Evolutionary conservation across 2,329 filamentous ascomycete species (phyloP).

Genomic region (Neurospora sp.): DNA sequence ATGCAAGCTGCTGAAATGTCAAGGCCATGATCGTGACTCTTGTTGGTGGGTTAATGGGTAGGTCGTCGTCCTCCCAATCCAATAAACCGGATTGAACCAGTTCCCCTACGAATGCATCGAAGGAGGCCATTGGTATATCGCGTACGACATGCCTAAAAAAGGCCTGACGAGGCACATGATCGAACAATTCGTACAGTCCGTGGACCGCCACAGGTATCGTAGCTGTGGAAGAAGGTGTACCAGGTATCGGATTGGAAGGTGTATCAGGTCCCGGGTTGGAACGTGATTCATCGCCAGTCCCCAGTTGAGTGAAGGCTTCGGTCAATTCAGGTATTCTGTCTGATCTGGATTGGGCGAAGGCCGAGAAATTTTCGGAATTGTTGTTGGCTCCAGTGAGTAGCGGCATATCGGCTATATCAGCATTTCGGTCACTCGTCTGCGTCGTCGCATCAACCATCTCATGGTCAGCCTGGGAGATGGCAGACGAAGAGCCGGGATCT

Average conservation of each 20-base stretch:
- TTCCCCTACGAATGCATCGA: not conserved
- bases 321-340: not conserved
- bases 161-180: not conserved
- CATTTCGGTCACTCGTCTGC: not conserved
- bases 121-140: not conserved
- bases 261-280: too few relatives aligned
- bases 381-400: not conserved
- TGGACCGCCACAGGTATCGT: not conserved
- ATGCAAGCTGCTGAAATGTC: not conserved
- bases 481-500: not conserved
- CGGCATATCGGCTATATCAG: not conserved
- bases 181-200: not conserved
- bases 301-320: not conserved
- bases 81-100: not conserved
- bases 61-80: not conserved
- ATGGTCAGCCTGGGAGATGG: not conserved
- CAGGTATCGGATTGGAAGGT: not conserved
- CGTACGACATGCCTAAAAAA: not conserved
- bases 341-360: not conserved
- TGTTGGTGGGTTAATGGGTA: not conserved
- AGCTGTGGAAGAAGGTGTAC: not conserved
- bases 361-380: too few relatives aligned
- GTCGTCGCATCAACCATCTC: not conserved
- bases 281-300: not conserved
- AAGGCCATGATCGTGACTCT: not conserved